These are phyloP conservation scores for Phialocephala subalpina DNA, from an alignment of 2,329 filamentous ascomycete species.

Conservation along the genomic window DNA sequence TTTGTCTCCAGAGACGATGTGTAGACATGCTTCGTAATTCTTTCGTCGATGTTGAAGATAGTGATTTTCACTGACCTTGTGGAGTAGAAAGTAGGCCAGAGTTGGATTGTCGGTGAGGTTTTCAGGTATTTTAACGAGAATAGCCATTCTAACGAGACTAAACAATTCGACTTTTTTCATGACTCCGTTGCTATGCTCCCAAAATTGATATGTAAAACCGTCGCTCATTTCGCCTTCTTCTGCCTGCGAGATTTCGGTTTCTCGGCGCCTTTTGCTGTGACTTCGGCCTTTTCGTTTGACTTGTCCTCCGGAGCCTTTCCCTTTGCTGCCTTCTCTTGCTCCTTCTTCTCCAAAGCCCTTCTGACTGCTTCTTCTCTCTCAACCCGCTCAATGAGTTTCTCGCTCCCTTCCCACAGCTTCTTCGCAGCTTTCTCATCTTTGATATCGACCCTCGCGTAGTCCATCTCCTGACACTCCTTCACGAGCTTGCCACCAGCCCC, in stretches of 20 bases:
- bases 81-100: too few relatives aligned
- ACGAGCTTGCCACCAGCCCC: conserved; percentile 75
- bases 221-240: conserved; percentile 38
- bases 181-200: conserved; percentile 26
- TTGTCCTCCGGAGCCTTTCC: conserved; percentile 34
- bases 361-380: conserved; percentile 81
- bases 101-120: not conserved
- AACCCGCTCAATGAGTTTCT: conserved; percentile 80
- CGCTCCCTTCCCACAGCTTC: conserved; percentile 89
- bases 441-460: conserved; percentile 76
- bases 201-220: conserved; percentile 9
- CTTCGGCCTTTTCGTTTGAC: conserved; percentile 41
- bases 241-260: conserved; percentile 40
- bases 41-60: too few relatives aligned
- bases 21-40: too few relatives aligned
- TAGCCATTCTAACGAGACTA: not conserved
- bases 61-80: too few relatives aligned
- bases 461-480: conserved; percentile 86
- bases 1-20: too few relatives aligned
- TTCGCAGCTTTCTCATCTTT: conserved; percentile 82
- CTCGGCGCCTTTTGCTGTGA: conserved; percentile 42
- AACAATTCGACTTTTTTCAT: not conserved
- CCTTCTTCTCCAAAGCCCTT: conserved; percentile 47
- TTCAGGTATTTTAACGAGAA: not conserved
- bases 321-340: conserved; percentile 45